A percentile compares a stretch with the other conserved stretches of the same genome.
These are phyloP conservation scores for Cicer pinnatifidum DNA, from an alignment of 306 rosid species.

Conservation along the genomic window DNA sequence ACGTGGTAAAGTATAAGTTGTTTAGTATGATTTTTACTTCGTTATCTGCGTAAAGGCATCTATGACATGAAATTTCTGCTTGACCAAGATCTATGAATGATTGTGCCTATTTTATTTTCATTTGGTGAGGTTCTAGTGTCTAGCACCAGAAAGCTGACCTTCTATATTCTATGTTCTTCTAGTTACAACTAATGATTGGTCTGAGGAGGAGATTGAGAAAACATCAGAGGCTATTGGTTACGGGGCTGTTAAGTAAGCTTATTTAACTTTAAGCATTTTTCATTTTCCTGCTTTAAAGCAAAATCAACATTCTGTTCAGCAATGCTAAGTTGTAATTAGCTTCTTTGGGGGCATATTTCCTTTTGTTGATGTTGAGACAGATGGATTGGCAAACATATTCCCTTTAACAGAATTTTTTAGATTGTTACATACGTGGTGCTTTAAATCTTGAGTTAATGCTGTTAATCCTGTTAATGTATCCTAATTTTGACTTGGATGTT, in stretches of 20 bases:
- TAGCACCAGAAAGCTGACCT: slow-evolving; percentile 32
- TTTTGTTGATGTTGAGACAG: slow-evolving; percentile 16
- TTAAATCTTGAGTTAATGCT: slow-evolving; percentile 17
- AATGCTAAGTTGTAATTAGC: slow-evolving; percentile 27
- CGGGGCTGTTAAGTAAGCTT: slow-evolving; percentile 92
- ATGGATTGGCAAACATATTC: slow-evolving; percentile 18
- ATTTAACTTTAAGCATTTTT: slow-evolving; percentile 21
- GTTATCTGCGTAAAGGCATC: slow-evolving; percentile 36
- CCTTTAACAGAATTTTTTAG: background rate
- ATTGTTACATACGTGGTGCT: slow-evolving; percentile 1
- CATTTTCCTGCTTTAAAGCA: background rate
- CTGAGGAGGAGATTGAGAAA: slow-evolving; percentile 75
- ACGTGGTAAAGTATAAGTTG: slow-evolving; percentile 67
- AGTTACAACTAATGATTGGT: slow-evolving; percentile 74
- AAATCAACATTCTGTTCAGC: slow-evolving; percentile 17
- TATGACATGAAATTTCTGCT: slow-evolving; percentile 26
- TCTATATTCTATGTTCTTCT: slow-evolving; percentile 38
- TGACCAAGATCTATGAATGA: slow-evolving; percentile 22
- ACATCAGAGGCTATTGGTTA: slow-evolving; percentile 86
- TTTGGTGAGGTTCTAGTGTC: slow-evolving; percentile 33
- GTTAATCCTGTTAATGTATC: slow-evolving; percentile 27
- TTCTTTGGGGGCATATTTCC: slow-evolving; percentile 34
- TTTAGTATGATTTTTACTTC: slow-evolving; percentile 32
- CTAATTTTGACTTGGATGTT: slow-evolving; percentile 17
- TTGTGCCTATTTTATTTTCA: slow-evolving; percentile 24